Conservation (phyloP, 305 asterid genomes). For the Petunia hybrid region DNA sequence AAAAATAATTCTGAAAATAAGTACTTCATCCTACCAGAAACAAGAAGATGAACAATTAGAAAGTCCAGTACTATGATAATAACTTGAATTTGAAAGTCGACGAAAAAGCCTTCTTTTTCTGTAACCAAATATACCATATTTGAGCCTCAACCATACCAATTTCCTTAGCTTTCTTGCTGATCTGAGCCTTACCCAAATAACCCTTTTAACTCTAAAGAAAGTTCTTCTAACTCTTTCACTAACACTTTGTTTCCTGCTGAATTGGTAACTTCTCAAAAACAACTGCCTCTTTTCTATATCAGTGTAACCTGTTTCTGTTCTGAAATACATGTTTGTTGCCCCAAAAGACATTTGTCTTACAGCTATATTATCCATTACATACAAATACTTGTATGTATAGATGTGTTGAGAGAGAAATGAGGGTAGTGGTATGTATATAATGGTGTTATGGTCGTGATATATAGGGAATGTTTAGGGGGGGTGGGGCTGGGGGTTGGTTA, state of each 20-base stretch:
- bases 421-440: conserved; percentile 19
- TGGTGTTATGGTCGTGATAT: not conserved
- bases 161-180: conserved; percentile 61
- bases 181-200: conserved; percentile 58
- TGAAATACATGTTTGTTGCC: conserved; percentile 40
- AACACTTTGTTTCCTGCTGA: conserved; percentile 72
- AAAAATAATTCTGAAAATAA: not conserved
- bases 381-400: not conserved
- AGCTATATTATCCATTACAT: conserved; percentile 23
- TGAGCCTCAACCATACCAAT: conserved; percentile 59
- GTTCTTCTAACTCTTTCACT: conserved; percentile 60
- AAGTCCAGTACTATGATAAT: not conserved
- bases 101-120: conserved; percentile 47
- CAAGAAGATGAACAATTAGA: conserved; percentile 39
- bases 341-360: conserved; percentile 30
- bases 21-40: conserved; percentile 36
- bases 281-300: conserved; percentile 82
- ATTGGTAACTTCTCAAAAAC: conserved; percentile 86
- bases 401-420: conserved; percentile 26
- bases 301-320: conserved; percentile 52
- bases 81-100: conserved; percentile 43
- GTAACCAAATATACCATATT: conserved; percentile 50
- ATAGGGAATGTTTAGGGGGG: conserved; percentile 19
- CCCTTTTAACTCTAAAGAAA: conserved; percentile 61
- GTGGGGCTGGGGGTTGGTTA: conserved; percentile 20